Evolutionary conservation across 768 basidiomycete genomes (phyloP), one percentile per base, ranked within the genome.

Genomic region (Lentinus brumalis): DNA sequence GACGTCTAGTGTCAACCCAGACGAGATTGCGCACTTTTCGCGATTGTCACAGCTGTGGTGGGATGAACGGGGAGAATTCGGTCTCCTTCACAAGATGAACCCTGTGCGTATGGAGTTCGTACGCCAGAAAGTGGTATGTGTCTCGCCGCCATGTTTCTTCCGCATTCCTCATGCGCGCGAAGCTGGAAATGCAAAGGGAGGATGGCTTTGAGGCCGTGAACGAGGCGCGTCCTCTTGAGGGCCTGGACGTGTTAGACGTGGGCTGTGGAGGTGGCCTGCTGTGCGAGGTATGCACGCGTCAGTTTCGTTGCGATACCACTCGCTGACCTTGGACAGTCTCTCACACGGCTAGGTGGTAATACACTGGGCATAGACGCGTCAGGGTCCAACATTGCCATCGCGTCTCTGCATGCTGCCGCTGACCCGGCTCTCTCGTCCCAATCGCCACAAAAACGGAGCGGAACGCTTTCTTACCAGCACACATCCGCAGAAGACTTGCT

Each of bases 231-330:
- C 74, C 78, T 8, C 76, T 99, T 31, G 72, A 75, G 3, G 93
- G 89, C 0, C 75, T 89, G 70, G 83, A 89, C 59, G 86, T 91
- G 14, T 77, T 98, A 53, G 96, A 98, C 71, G 88, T 98, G 2
- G 97, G 97, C 0, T 98, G 97, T 71, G 97, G 97, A 7, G 97
- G 97, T 0, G 97, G 97, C 0, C 76, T 98, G 60, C 79, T 99
- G 57, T 89, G 92, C 26, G 96, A 98, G 82, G 96, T 93, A 62
- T 61, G 81, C 66, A 14, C 12, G n/a, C 39, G 18, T 16, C 40
- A 16, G 26, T 41, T 39, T 14, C 50, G 16, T 12, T 14, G 39
- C 35, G 12, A 21, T 42, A 32, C 12, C 5, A 21, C 30, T 26
- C 14, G 50, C 21, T 35, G 4, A 18, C 29, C 46, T 50, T 12